phyloP scores from a whole-genome alignment of 441 rosid species.

The Monsonia emarginata region DNA sequence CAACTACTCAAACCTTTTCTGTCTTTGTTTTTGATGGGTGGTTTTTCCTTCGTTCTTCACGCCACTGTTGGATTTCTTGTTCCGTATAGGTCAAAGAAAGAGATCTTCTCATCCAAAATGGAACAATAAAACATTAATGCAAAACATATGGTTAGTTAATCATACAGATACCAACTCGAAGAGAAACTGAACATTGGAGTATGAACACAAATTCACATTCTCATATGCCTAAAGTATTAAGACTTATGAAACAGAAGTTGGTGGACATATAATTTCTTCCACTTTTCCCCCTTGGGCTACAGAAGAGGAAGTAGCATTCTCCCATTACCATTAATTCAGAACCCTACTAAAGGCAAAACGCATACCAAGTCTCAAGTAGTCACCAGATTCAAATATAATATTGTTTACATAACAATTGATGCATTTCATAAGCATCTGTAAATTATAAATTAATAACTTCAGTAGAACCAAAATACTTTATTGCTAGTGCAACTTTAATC shows the following conservation, averaged over 20 bases:
- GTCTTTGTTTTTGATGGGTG: constrained; percentile 52
- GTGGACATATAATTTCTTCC: background rate
- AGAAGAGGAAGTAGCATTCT: background rate
- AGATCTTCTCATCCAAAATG: constrained; percentile 24
- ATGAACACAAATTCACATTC: background rate
- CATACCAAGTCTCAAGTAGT: background rate
- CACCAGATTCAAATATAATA: background rate
- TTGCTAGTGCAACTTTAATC: background rate
- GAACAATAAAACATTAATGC: background rate
- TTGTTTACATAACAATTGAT: background rate
- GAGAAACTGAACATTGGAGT: background rate
- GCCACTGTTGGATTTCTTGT: constrained; percentile 66
- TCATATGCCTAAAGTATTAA: too few relatives aligned
- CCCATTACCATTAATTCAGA: background rate
- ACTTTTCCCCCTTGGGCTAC: background rate
- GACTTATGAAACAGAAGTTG: background rate
- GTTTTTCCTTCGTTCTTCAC: constrained; percentile 62
- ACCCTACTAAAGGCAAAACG: background rate
- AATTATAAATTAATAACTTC: background rate
- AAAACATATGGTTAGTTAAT: background rate
- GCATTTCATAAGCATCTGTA: background rate
- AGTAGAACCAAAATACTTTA: background rate
- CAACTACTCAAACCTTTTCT: constrained; percentile 44
- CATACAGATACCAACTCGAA: background rate
- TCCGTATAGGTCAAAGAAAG: constrained; percentile 38